Evolutionary conservation across 768 basidiomycete genomes (phyloP).

Genomic region (Pluteus cervinus): DNA sequence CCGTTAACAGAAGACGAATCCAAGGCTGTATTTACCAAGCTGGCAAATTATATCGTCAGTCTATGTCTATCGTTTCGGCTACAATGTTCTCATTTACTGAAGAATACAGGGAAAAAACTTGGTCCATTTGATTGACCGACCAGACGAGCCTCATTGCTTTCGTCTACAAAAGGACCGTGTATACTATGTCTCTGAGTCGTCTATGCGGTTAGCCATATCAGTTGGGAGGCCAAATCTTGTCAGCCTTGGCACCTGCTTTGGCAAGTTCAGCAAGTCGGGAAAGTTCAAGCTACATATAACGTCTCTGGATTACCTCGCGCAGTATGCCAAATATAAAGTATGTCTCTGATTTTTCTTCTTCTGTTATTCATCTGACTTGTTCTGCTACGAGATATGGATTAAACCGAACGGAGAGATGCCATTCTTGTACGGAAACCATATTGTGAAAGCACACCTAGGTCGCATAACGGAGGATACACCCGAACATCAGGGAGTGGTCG

Average conservation of each 20-base stretch:
- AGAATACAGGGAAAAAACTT: conserved; percentile 85
- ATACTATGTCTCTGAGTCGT: conserved; percentile 92
- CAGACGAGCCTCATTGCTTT: conserved; percentile 94
- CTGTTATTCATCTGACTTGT: conserved; percentile 2
- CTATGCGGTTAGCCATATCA: conserved; percentile 89
- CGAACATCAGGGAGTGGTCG: conserved; percentile 96
- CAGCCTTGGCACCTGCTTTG: conserved; percentile 92
- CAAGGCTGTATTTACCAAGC: conserved; percentile 91
- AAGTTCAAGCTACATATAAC: conserved; percentile 98
- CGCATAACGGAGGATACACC: conserved; percentile 98
- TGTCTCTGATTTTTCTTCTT: conserved; percentile 8
- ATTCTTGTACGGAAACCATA: conserved; percentile 97
- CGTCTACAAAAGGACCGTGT: conserved; percentile 92
- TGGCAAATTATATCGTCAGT: conserved; percentile 93
- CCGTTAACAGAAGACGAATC: conserved; percentile 97
- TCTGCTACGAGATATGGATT: conserved; percentile 97
- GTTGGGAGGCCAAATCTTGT: conserved; percentile 90
- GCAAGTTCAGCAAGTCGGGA: conserved; percentile 94
- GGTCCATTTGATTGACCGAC: conserved; percentile 89
- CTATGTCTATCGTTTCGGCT: background rate
- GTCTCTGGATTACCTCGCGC: conserved; percentile 85
- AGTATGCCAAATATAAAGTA: conserved; percentile 98
- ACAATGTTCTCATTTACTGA: background rate
- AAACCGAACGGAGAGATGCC: conserved; percentile 99
- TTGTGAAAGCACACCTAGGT: conserved; percentile 97